Percentiles rank a stretch among this genome's conserved stretches.
Conservation (phyloP, 1,284 basidiomycete species). For the Coniferiporia sulphurascens region DNA sequence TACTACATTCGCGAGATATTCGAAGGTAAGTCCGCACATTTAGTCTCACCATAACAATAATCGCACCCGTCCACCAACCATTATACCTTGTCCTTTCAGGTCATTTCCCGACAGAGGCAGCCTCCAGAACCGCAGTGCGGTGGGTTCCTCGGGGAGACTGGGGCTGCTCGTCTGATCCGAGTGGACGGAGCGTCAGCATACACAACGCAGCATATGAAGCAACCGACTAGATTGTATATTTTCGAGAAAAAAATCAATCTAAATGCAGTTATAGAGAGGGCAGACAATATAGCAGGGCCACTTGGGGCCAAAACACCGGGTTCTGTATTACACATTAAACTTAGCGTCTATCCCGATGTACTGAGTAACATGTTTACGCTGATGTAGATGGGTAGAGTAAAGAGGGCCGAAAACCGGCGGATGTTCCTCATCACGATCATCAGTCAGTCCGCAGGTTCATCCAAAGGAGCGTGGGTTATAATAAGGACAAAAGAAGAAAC, state of each 20-base stretch:
- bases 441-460: not conserved
- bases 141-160: slow-evolving; percentile 95
- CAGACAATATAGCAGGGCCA: not conserved
- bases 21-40: slow-evolving; percentile 50
- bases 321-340: slow-evolving; percentile 13
- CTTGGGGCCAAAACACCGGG: not conserved
- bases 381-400: not conserved
- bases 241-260: not conserved
- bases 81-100: slow-evolving; percentile 33
- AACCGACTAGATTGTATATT: not conserved
- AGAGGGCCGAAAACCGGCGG: not conserved
- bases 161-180: slow-evolving; percentile 94
- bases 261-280: not conserved
- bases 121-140: slow-evolving; percentile 90
- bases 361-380: not conserved
- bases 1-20: slow-evolving; percentile 95
- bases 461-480: not conserved
- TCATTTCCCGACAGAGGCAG: slow-evolving; percentile 81
- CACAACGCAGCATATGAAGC: slow-evolving; percentile 87
- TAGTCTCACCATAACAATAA: slow-evolving; percentile 9
- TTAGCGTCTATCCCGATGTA: not conserved
- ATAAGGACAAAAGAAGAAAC: not conserved
- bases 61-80: slow-evolving; percentile 7
- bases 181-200: slow-evolving; percentile 91
- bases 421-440: not conserved